Evolutionary conservation across 2,329 filamentous ascomycete species (phyloP).

Genomic region (Ceratocystis lukuohia): DNA sequence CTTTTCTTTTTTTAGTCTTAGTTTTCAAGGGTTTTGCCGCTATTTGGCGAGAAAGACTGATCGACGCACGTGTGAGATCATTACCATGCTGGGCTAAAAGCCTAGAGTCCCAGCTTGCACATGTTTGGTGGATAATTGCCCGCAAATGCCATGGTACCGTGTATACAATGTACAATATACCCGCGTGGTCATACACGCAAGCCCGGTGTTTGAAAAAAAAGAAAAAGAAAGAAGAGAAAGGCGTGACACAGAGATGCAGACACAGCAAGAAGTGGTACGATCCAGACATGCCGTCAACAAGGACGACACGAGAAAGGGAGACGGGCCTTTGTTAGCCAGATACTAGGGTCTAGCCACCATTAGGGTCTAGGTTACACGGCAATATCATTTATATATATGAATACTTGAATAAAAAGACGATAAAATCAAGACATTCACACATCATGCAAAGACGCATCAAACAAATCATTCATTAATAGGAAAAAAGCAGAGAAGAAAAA

Average conservation of each 20-base stretch:
- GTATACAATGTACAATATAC: too few relatives aligned
- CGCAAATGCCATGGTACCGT: too few relatives aligned
- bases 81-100: background rate
- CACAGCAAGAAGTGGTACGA: background rate
- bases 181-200: too few relatives aligned
- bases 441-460: background rate
- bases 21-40: background rate
- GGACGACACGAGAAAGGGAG: background rate
- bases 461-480: background rate
- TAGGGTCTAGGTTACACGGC: background rate
- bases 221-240: background rate
- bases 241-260: background rate
- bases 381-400: background rate
- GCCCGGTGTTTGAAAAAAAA: too few relatives aligned
- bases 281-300: background rate
- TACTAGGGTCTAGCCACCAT: background rate
- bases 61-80: background rate
- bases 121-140: background rate
- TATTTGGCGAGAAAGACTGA: background rate
- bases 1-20: too few relatives aligned
- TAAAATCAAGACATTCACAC: background rate
- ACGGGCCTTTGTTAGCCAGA: background rate
- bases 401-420: background rate
- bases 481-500: constrained; percentile 8
- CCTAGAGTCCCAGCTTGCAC: background rate